phyloP scores from a whole-genome alignment of 2,329 filamentous ascomycete genomes.

The Emergomyces orientalis region DNA sequence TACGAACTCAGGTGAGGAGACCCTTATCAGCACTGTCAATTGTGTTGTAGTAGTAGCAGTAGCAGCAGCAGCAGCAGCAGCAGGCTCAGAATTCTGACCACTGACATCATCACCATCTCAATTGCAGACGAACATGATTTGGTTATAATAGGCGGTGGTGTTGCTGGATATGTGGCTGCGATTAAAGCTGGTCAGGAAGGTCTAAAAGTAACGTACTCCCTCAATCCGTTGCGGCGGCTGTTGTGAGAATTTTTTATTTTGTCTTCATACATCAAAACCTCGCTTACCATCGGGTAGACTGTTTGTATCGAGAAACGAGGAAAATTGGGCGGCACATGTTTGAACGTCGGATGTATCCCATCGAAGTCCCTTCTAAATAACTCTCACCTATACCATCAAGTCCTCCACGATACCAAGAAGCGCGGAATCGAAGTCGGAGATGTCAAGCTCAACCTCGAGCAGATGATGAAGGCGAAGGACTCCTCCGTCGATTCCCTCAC shows the following conservation, averaged over 20 bases:
- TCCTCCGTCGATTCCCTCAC: conserved; percentile 79
- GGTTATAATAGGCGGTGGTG: conserved; percentile 94
- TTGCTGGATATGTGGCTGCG: conserved; percentile 95
- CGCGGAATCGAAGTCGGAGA: conserved; percentile 96
- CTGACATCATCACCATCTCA: conserved; percentile 1
- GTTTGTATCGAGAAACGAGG: conserved; percentile 98
- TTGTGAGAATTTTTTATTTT: background rate
- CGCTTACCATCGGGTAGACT: conserved; percentile 48
- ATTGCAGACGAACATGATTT: conserved; percentile 84
- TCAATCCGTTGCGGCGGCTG: conserved; percentile 4
- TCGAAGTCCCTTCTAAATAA: conserved; percentile 99
- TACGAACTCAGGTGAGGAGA: conserved; percentile 39
- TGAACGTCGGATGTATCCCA: conserved; percentile 98
- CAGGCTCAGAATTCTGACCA: conserved; percentile 15
- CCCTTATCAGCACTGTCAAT: background rate
- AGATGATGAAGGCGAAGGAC: conserved; percentile 99
- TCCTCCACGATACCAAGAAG: conserved; percentile 92
- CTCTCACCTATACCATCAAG: conserved; percentile 95
- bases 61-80: conserved; percentile 2
- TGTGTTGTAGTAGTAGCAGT: background rate
- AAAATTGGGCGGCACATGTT: conserved; percentile 85
- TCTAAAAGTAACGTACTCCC: conserved; percentile 64
- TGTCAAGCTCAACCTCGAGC: conserved; percentile 86
- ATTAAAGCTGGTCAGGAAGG: conserved; percentile 98
- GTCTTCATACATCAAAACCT: background rate